Evolutionary conservation across 345 rosid species (phyloP), one percentile per base, ranked within the genome.

Genomic region (Leavenworthia alabamica): DNA sequence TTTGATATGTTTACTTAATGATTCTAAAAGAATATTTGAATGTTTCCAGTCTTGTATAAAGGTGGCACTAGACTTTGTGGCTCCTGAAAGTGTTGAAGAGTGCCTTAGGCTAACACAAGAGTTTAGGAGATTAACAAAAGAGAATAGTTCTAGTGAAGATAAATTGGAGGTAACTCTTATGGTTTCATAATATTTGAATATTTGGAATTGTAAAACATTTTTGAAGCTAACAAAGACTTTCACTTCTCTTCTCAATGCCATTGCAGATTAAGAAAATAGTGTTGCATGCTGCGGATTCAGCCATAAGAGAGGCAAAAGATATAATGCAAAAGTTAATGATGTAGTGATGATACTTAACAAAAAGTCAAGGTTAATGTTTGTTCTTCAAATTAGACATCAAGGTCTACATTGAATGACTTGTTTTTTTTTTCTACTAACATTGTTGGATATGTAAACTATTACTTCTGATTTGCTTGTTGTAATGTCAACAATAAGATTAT

Each of bases 141-240:
- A 59, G 60, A 88, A 85, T 40, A 52, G 60, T 40, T 78, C 82
- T 4, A 80, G 62, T 56, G 91, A 85, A 57, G 88, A 82, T 44
- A 85, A 85, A 53, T 43, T 85, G 14, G 91, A 85, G 88, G 88
- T 82, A 62, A n/a, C 22, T n/a, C n/a, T n/a, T n/a, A n/a, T n/a
- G n/a, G n/a, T n/a, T n/a, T n/a, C n/a, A n/a, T n/a, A n/a, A n/a
- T n/a, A n/a, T n/a, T n/a, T n/a, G n/a, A n/a, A n/a, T n/a, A n/a
- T n/a, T n/a, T n/a, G n/a, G n/a, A n/a, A n/a, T n/a, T n/a, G n/a
- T n/a, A n/a, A n/a, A n/a, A n/a, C n/a, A n/a, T n/a, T 41, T 19
- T 39, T 32, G 22, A 22, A 57, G 26, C 26, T 39, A 7, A 45
- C n/a, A 54, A 13, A 3, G 7, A n/a, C n/a, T 31, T 51, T 50